A percentile compares a stretch with the other conserved stretches of the same genome.
phyloP scores from a whole-genome alignment of 163 green algal species.

The Prototheca stagnorum region DNA sequence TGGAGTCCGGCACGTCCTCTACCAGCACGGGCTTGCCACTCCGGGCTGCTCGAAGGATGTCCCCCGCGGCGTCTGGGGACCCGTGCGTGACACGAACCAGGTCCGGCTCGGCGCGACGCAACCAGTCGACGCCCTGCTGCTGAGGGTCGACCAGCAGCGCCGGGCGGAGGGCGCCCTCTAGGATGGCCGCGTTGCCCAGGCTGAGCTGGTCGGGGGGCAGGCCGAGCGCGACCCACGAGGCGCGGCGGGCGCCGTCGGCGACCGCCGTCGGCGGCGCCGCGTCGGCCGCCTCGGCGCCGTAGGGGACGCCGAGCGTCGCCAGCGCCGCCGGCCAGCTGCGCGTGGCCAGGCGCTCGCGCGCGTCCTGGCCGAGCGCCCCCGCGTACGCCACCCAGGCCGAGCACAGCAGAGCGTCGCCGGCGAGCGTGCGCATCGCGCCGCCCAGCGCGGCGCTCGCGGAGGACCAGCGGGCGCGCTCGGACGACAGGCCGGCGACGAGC shows the following conservation, averaged over 20 bases:
- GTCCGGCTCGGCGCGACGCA: too few species aligned
- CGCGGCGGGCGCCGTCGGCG: not conserved
- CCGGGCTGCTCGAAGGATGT: too few species aligned
- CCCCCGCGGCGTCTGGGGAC: too few species aligned
- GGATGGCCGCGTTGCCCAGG: constrained; percentile 82
- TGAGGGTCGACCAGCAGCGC: constrained; percentile 86
- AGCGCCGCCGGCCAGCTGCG: too few species aligned
- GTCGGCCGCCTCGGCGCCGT: too few species aligned
- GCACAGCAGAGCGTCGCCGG: constrained; percentile 68
- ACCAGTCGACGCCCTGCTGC: constrained; percentile 82
- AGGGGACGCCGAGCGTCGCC: too few species aligned
- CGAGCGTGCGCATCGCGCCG: constrained; percentile 18
- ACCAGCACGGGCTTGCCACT: too few species aligned
- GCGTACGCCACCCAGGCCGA: constrained; percentile 78
- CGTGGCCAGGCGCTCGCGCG: constrained; percentile 19
- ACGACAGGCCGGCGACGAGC: constrained; percentile 74
- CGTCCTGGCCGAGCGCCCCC: constrained; percentile 68
- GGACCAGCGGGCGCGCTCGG: constrained; percentile 76
- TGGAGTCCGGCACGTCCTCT: too few species aligned
- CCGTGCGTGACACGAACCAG: too few species aligned
- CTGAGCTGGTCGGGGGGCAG: constrained; percentile 67
- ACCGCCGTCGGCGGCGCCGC: too few species aligned
- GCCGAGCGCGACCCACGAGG: constrained; percentile 68
- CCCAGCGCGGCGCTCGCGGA: constrained; percentile 53
- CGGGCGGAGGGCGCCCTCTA: constrained; percentile 56